These are phyloP conservation scores for Hirsutella minnesotensis DNA, from an alignment of 2,329 filamentous ascomycete genomes.

Conservation along the genomic window DNA sequence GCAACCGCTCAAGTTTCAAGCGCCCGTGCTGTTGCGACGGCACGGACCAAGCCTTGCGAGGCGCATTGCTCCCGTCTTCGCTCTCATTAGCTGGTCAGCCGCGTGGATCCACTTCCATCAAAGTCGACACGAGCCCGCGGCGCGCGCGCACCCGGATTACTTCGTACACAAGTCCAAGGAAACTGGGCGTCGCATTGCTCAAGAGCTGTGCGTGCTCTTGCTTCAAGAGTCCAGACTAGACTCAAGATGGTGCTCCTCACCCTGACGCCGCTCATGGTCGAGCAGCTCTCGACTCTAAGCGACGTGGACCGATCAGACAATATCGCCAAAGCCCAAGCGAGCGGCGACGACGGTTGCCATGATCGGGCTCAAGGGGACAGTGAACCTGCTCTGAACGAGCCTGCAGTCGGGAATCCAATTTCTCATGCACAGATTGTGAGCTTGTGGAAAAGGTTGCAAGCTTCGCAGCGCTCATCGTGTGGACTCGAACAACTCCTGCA, in stretches of 20 bases:
- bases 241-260: conserved; percentile 62
- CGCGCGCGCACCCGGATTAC: no score
- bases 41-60: no score
- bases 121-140: no score
- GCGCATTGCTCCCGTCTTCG: no score
- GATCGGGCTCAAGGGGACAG: conserved; percentile 6
- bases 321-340: conserved; percentile 3
- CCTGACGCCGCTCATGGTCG: conserved; percentile 59
- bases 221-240: not conserved
- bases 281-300: conserved; percentile 36
- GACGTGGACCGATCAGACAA: conserved; percentile 2
- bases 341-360: conserved; percentile 7
- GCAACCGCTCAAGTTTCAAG: no score
- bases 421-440: conserved; percentile 58
- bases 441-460: conserved; percentile 42
- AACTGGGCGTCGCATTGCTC: no score
- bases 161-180: no score
- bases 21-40: no score
- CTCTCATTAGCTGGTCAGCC: no score
- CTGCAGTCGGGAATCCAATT: conserved; percentile 53
- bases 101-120: no score
- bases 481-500: conserved; percentile 60
- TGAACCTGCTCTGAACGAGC: conserved; percentile 38
- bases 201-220: not conserved
- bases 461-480: conserved; percentile 18